A percentile compares a stretch with the other conserved stretches of the same genome.
phyloP scores from a whole-genome alignment of 768 basidiomycete genomes.

The Lyophyllum atratum region DNA sequence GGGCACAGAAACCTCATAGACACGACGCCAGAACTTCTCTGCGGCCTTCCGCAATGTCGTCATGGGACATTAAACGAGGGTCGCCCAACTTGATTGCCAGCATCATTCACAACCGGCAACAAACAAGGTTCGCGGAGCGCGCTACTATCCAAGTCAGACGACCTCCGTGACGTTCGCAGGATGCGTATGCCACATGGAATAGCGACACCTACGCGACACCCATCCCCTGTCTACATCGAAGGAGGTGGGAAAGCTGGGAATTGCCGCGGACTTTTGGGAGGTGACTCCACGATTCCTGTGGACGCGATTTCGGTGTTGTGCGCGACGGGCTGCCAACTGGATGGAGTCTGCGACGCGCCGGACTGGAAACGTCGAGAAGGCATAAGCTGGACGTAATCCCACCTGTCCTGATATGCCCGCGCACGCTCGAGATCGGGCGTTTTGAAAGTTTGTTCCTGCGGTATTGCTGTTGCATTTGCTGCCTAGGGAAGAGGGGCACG shows the following conservation, averaged over 20 bases:
- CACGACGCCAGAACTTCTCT: neutral
- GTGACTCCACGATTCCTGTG: neutral
- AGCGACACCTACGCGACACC: neutral
- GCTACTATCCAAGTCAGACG: constrained; percentile 2
- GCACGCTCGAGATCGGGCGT: too few relatives aligned
- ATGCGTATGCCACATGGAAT: neutral
- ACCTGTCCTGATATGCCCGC: neutral
- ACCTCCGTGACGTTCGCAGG: constrained; percentile 15
- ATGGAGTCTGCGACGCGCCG: neutral
- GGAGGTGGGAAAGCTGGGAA: constrained; percentile 4
- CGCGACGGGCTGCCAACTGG: neutral
- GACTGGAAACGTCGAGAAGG: neutral
- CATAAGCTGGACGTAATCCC: neutral
- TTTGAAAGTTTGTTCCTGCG: too few relatives aligned
- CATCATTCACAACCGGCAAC: neutral
- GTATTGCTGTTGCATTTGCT: neutral
- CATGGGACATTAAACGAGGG: neutral
- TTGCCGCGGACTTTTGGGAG: neutral
- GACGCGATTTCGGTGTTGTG: constrained; percentile 1
- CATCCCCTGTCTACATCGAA: neutral
- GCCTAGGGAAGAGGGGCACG: neutral
- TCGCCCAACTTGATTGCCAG: neutral
- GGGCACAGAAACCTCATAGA: neutral
- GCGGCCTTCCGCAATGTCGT: neutral
- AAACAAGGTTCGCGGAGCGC: neutral